Evolutionary conservation across 1,284 basidiomycete genomes (phyloP).

Genomic region (Ganoderma meredithae): DNA sequence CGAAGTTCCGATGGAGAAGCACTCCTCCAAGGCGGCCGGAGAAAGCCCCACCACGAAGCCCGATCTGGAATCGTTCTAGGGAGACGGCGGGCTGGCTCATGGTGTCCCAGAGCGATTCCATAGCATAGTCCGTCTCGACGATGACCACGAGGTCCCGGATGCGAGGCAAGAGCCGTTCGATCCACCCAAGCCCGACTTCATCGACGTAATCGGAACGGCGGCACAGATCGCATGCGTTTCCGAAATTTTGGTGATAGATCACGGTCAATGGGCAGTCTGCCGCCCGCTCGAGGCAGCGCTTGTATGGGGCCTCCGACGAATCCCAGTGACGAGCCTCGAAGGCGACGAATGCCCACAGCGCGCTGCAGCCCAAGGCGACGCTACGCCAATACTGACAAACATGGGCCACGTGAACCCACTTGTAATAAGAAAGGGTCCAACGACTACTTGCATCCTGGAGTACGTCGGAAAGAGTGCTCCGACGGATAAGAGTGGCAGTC

Average conservation of each 20-base stretch:
- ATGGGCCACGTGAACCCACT: slow-evolving; percentile 12
- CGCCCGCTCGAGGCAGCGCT: background rate
- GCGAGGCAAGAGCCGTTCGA: slow-evolving; percentile 4
- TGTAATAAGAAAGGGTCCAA: slow-evolving; percentile 11
- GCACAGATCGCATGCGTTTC: slow-evolving; percentile 12
- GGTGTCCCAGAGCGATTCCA: slow-evolving; percentile 8
- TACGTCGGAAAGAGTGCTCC: background rate
- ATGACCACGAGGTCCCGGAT: slow-evolving; percentile 15
- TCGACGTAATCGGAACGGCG: background rate
- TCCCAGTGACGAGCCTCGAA: slow-evolving; percentile 13
- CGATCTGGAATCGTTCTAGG: slow-evolving; percentile 12
- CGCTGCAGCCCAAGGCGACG: slow-evolving; percentile 11
- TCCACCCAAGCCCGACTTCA: background rate
- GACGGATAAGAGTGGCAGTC: slow-evolving; percentile 10
- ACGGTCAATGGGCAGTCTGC: slow-evolving; percentile 14
- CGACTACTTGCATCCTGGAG: background rate
- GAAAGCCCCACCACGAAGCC: slow-evolving; percentile 15
- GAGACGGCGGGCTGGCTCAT: background rate
- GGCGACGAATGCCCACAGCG: slow-evolving; percentile 18
- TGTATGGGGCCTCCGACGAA: background rate
- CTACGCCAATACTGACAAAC: slow-evolving; percentile 19
- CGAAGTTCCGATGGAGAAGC: background rate
- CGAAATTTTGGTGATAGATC: slow-evolving; percentile 17
- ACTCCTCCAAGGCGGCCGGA: background rate
- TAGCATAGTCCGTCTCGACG: slow-evolving; percentile 13